These are phyloP conservation scores for Cyclotella choctawhatcheeana DNA, from an alignment of 108 stramenopile genomes.

Conservation along the genomic window DNA sequence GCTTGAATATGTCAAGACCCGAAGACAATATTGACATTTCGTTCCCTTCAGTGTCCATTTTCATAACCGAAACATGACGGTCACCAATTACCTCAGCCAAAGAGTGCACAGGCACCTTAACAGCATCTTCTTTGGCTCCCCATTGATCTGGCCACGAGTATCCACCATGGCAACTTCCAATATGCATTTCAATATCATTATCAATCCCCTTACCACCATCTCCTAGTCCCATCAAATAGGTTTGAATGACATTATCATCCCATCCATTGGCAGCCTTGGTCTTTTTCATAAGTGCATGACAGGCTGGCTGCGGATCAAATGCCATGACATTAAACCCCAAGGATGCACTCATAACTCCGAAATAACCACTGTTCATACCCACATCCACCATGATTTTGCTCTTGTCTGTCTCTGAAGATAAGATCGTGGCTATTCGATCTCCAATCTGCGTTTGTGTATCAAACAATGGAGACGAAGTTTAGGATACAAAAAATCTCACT, in stretches of 20 bases:
- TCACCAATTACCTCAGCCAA: not conserved
- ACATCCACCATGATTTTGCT: not conserved
- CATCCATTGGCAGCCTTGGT: not conserved
- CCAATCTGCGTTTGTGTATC: too few relatives aligned
- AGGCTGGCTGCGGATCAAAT: not conserved
- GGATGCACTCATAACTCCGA: not conserved
- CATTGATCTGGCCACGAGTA: not conserved
- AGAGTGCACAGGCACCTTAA: not conserved
- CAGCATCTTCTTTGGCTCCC: not conserved
- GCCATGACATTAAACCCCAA: not conserved
- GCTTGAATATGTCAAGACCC: not conserved
- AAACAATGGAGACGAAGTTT: too few relatives aligned
- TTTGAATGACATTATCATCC: not conserved
- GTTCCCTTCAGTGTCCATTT: slow-evolving; percentile 8
- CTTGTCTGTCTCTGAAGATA: not conserved
- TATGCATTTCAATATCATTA: not conserved
- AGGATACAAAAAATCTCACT: too few relatives aligned
- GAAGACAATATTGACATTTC: not conserved
- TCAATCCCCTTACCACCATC: not conserved
- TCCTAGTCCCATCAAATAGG: slow-evolving; percentile 1
- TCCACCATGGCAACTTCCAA: not conserved
- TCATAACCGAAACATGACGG: not conserved
- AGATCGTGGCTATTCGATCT: not conserved
- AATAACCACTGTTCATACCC: slow-evolving; percentile 3
- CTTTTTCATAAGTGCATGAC: not conserved